Conservation (phyloP, 176 grass and related monocot species). For the Aegilops umbellulata region DNA sequence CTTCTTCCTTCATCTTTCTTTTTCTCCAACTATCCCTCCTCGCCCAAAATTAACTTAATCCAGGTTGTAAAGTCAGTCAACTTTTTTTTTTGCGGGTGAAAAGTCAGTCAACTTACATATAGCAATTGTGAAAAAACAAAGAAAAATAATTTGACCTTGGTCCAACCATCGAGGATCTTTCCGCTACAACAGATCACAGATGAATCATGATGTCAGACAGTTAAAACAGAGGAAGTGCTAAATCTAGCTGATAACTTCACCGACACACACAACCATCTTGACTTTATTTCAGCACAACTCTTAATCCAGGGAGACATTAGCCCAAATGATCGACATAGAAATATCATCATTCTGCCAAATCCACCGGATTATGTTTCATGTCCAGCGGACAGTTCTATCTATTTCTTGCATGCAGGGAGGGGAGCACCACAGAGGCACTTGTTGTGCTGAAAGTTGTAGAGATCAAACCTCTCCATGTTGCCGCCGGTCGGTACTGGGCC, state of each 20-base stretch:
- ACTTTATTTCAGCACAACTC: neutral
- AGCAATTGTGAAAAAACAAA: no score
- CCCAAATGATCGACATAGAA: neutral
- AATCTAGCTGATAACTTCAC: neutral
- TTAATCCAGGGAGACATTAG: neutral
- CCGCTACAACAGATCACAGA: no score
- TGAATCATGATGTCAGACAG: no score
- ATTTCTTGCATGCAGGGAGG: neutral
- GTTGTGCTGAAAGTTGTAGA: neutral
- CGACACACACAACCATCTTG: neutral
- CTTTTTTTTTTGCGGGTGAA: no score
- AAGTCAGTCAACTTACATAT: no score
- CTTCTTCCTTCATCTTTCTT: no score
- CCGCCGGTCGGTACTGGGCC: slow-evolving; percentile 37
- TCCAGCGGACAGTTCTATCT: neutral
- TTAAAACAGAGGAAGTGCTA: neutral
- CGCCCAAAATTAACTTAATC: no score
- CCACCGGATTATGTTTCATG: neutral
- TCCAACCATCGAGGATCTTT: no score
- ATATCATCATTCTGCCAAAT: neutral
- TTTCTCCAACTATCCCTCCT: no score
- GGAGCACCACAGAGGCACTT: slow-evolving; percentile 3
- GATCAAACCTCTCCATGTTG: slow-evolving; percentile 3
- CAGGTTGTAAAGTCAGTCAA: no score
- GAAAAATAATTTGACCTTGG: no score